Evolutionary conservation across 169 alveolate species (phyloP).

Genomic region (Perkinsus chesapeaki): DNA sequence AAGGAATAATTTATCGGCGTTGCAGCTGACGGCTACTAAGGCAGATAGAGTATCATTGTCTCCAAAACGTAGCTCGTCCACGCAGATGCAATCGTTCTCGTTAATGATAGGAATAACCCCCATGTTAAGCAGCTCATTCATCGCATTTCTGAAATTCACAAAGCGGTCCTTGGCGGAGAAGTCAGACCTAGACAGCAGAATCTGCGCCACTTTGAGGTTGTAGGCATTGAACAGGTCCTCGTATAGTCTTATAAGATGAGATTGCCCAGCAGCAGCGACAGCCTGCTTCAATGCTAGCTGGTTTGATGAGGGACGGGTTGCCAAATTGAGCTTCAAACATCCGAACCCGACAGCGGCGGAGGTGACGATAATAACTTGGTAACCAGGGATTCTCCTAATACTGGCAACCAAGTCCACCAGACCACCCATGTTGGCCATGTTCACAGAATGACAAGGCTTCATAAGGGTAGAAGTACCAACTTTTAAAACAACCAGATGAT

Average conservation of each 20-base stretch:
- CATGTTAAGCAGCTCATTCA: slow-evolving; percentile 29
- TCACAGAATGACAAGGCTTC: slow-evolving; percentile 20
- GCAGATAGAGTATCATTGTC: slow-evolving; percentile 38
- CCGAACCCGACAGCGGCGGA: slow-evolving; percentile 45
- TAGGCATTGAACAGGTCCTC: slow-evolving; percentile 38
- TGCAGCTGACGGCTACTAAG: slow-evolving; percentile 28
- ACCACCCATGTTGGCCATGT: slow-evolving; percentile 33
- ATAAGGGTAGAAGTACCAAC: slow-evolving; percentile 37
- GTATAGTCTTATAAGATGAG: slow-evolving; percentile 33
- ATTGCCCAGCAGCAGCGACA: slow-evolving; percentile 41
- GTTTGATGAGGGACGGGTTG: slow-evolving; percentile 22
- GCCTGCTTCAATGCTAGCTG: slow-evolving; percentile 36
- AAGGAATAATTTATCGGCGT: slow-evolving; percentile 37
- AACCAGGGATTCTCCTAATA: slow-evolving; percentile 22
- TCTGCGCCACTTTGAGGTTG: slow-evolving; percentile 38
- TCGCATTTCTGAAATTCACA: slow-evolving; percentile 27
- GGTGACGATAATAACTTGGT: slow-evolving; percentile 32
- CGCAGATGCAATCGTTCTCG: slow-evolving; percentile 35
- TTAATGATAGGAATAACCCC: slow-evolving; percentile 37
- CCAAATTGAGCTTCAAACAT: slow-evolving; percentile 24
- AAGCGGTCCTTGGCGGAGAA: slow-evolving; percentile 23
- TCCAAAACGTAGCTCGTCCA: slow-evolving; percentile 27
- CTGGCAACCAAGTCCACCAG: slow-evolving; percentile 28
- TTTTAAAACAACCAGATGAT: slow-evolving; percentile 27
- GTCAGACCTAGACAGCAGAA: slow-evolving; percentile 33